Conservation (phyloP, 129 eudicot genomes). For the Scalesia atractyloides region DNA sequence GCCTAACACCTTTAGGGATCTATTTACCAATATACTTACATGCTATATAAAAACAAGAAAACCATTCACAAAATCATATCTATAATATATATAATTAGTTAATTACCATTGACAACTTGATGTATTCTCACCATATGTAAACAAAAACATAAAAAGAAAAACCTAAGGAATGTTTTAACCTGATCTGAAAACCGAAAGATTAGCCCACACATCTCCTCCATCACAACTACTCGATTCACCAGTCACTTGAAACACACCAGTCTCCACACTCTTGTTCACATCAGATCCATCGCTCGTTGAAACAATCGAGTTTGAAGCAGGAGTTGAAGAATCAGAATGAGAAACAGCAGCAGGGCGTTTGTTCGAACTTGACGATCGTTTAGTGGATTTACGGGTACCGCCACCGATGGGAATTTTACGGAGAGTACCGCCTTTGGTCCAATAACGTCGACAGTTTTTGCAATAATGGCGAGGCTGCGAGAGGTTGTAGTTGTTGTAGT, state of each 20-base stretch:
- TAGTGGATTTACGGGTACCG: constrained; percentile 24
- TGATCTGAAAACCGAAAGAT: constrained; percentile 35
- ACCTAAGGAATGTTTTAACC: constrained; percentile 29
- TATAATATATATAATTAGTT: too few relatives aligned
- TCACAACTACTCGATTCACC: constrained; percentile 1
- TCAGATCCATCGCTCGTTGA: constrained; percentile 8
- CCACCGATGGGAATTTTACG: constrained; percentile 46
- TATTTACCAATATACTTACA: too few relatives aligned
- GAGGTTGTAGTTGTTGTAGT: constrained; percentile 46
- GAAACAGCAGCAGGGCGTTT: not conserved
- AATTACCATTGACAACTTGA: too few relatives aligned
- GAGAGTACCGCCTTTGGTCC: constrained; percentile 49
- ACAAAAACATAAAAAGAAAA: not conserved
- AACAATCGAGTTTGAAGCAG: constrained; percentile 12
- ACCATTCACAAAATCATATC: too few relatives aligned
- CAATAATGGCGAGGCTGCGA: constrained; percentile 44
- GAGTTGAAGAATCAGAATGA: not conserved
- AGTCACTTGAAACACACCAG: not conserved
- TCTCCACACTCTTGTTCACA: constrained; percentile 14
- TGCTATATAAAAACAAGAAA: too few relatives aligned
- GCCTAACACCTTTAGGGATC: too few relatives aligned
- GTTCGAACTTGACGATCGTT: constrained; percentile 28
- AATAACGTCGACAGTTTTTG: constrained; percentile 39
- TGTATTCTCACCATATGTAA: too few relatives aligned
- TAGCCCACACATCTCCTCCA: constrained; percentile 27